These are phyloP conservation scores for Saccharomycopsis hybrid DNA, from an alignment of 1,139 yeast species.

Conservation along the genomic window DNA sequence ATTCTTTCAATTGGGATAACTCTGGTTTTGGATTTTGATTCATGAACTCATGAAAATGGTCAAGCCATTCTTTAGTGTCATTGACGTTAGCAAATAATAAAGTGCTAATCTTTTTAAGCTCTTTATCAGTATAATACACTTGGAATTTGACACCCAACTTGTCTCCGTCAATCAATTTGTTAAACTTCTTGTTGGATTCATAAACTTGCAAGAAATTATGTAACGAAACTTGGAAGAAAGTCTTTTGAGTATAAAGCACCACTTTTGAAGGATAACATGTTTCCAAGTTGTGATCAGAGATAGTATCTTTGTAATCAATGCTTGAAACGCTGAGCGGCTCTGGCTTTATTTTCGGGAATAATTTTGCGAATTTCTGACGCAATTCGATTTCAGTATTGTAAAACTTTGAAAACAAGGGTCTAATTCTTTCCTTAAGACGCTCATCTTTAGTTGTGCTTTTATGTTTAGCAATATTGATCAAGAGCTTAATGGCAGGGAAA, in stretches of 20 bases:
- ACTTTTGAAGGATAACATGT: slow-evolving; percentile 50
- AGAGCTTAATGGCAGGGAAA: slow-evolving; percentile 40
- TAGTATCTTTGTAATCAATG: slow-evolving; percentile 34
- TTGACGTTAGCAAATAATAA: slow-evolving; percentile 32
- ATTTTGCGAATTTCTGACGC: slow-evolving; percentile 34
- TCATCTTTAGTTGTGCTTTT: slow-evolving; percentile 31
- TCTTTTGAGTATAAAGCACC: slow-evolving; percentile 32
- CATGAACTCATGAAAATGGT: slow-evolving; percentile 38
- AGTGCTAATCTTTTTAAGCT: slow-evolving; percentile 34
- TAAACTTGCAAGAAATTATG: slow-evolving; percentile 34
- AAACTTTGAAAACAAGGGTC: slow-evolving; percentile 30
- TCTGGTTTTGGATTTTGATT: slow-evolving; percentile 39
- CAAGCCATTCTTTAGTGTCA: slow-evolving; percentile 47
- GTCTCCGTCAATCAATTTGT: slow-evolving; percentile 21
- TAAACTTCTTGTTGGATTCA: slow-evolving; percentile 18
- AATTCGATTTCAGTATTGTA: slow-evolving; percentile 37
- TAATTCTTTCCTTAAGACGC: slow-evolving; percentile 29
- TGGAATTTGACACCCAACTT: slow-evolving; percentile 37
- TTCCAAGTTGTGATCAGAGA: slow-evolving; percentile 47
- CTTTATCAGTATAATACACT: slow-evolving; percentile 46
- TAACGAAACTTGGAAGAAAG: slow-evolving; percentile 40
- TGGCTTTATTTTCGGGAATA: slow-evolving; percentile 32
- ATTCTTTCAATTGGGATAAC: slow-evolving; percentile 38
- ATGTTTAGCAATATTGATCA: slow-evolving; percentile 41
- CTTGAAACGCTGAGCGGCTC: slow-evolving; percentile 23